Conservation (phyloP, 768 basidiomycete species). For the Lactarius hatsudake region DNA sequence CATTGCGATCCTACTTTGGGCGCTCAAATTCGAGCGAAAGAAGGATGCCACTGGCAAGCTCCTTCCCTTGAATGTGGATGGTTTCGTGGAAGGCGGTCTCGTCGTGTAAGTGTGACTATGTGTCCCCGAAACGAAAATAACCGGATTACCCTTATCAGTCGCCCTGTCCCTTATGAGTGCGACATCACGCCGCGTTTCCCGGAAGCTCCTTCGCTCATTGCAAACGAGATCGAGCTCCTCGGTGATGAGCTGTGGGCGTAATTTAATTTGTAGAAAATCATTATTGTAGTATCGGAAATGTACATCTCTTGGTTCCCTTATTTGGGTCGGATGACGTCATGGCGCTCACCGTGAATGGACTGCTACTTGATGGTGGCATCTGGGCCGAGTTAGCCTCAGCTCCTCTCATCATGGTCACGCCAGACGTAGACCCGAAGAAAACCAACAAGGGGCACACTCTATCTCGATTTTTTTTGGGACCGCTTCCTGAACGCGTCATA, state of each 20-base stretch:
- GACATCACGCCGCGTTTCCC: constrained; percentile 23
- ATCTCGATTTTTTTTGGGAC: constrained; percentile 69
- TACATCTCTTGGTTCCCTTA: background rate
- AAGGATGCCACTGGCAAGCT: constrained; percentile 13
- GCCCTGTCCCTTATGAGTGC: constrained; percentile 22
- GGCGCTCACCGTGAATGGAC: background rate
- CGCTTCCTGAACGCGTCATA: constrained; percentile 65
- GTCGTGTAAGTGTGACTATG: constrained; percentile 22
- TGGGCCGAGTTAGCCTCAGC: background rate
- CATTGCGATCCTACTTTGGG: constrained; percentile 23
- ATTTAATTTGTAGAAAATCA: background rate
- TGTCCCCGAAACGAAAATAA: background rate
- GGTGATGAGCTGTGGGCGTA: background rate
- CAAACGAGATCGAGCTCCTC: constrained; percentile 18
- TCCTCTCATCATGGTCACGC: constrained; percentile 20
- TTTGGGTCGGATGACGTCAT: constrained; percentile 5
- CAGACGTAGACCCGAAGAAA: constrained; percentile 10
- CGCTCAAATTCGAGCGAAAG: constrained; percentile 19
- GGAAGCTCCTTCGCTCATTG: constrained; percentile 13
- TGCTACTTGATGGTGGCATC: background rate
- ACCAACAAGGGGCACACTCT: constrained; percentile 36
- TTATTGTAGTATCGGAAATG: background rate
- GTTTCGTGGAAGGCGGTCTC: constrained; percentile 26
- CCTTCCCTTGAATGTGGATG: constrained; percentile 23
- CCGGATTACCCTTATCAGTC: constrained; percentile 1